Evolutionary conservation across 2,329 filamentous ascomycete species (phyloP).

Genomic region (Cladosporium sp.): DNA sequence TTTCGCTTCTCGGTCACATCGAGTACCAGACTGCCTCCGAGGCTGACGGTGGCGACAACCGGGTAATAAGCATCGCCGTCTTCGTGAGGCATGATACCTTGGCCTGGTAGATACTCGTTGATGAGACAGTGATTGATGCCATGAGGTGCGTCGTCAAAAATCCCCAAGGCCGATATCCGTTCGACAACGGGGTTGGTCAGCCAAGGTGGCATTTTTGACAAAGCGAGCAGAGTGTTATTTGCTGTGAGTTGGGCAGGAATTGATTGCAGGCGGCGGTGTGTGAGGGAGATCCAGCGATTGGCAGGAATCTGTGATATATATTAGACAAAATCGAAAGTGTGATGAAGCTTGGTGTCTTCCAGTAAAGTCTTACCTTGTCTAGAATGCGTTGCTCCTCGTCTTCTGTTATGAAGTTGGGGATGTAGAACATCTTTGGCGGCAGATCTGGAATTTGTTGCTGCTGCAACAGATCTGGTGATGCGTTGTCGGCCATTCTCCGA

Average conservation of each 20-base stretch:
- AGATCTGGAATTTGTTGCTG: conserved; percentile 43
- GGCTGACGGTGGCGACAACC: conserved; percentile 86
- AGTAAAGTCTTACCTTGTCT: conserved; percentile 59
- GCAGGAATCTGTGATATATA: conserved; percentile 45
- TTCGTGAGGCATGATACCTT: conserved; percentile 98
- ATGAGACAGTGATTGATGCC: conserved; percentile 87
- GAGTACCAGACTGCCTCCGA: conserved; percentile 76
- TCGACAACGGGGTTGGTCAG: conserved; percentile 69
- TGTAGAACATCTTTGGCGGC: conserved; percentile 74
- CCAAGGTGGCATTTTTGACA: conserved; percentile 68
- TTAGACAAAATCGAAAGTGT: background rate
- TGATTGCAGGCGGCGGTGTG: conserved; percentile 86
- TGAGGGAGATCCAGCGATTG: conserved; percentile 78
- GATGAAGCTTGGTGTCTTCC: background rate
- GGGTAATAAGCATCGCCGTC: conserved; percentile 86
- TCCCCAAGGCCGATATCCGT: conserved; percentile 51
- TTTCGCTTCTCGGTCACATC: conserved; percentile 61
- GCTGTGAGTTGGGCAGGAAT: conserved; percentile 83
- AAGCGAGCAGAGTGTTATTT: conserved; percentile 71
- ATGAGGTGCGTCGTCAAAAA: conserved; percentile 70
- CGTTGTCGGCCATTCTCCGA: background rate
- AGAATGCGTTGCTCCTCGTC: conserved; percentile 74
- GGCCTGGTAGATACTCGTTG: conserved; percentile 84
- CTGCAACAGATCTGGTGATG: conserved; percentile 7
- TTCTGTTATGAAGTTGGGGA: conserved; percentile 77